Evolutionary conservation across 495 filamentous ascomycete species (phyloP).

Genomic region (Alectoria sarmentosa): DNA sequence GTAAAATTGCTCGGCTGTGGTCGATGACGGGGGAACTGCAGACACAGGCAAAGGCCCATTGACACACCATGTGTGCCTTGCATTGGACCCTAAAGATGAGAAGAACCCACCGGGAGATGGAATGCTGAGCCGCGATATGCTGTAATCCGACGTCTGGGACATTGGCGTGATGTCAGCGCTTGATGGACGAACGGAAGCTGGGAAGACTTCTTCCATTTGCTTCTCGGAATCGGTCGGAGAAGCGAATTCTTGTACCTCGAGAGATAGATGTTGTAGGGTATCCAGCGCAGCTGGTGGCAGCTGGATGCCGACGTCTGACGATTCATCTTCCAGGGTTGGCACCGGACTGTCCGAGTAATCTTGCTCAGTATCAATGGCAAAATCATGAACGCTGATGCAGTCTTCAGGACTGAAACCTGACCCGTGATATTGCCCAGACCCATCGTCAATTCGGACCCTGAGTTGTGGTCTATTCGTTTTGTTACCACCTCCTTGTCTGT

Average conservation of each 20-base stretch:
- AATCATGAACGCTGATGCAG: slow-evolving; percentile 20
- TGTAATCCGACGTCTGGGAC: slow-evolving; percentile 44
- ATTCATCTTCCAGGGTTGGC: slow-evolving; percentile 27
- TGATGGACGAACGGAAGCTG: slow-evolving; percentile 30
- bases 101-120: slow-evolving; percentile 91
- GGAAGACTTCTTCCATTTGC: slow-evolving; percentile 38
- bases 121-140: slow-evolving; percentile 67
- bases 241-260: slow-evolving; percentile 36
- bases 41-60: slow-evolving; percentile 34
- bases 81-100: slow-evolving; percentile 62
- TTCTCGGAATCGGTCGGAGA: slow-evolving; percentile 39
- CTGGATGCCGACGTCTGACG: slow-evolving; percentile 59
- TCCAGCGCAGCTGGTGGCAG: slow-evolving; percentile 72
- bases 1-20: slow-evolving; percentile 80
- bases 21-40: slow-evolving; percentile 60
- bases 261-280: slow-evolving; percentile 67
- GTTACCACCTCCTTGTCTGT: background rate
- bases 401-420: slow-evolving; percentile 19
- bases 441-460: slow-evolving; percentile 15
- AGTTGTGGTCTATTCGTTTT: slow-evolving; percentile 15
- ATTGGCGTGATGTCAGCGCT: slow-evolving; percentile 41
- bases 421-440: slow-evolving; percentile 8
- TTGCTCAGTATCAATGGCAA: slow-evolving; percentile 13
- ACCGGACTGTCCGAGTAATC: slow-evolving; percentile 25
- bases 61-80: slow-evolving; percentile 66